These are phyloP conservation scores for Fusarium foetens DNA, from an alignment of 2,329 filamentous ascomycete species.

Conservation along the genomic window DNA sequence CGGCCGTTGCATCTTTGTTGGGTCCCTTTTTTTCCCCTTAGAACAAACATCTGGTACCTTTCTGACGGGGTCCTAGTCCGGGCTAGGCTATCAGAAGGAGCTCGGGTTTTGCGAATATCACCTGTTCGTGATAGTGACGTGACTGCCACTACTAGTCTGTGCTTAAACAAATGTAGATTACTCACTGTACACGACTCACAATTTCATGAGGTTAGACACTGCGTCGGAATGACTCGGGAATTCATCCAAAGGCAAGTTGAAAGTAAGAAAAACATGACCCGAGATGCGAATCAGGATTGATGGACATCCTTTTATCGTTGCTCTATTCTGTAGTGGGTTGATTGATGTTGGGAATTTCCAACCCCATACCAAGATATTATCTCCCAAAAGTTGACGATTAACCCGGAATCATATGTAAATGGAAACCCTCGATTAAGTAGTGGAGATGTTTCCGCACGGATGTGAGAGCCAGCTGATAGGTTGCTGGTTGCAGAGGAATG, in stretches of 20 bases:
- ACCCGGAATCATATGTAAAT: not conserved
- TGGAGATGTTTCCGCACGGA: conserved; percentile 6
- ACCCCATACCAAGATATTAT: not conserved
- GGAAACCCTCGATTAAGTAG: not conserved
- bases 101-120: not conserved
- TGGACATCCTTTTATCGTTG: not conserved
- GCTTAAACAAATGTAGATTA: not conserved
- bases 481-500: conserved; percentile 16
- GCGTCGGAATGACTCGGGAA: conserved; percentile 2
- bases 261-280: not conserved
- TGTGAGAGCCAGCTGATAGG: not conserved
- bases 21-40: not conserved
- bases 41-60: not conserved
- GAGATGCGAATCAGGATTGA: not conserved
- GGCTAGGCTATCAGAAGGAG: not conserved
- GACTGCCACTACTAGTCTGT: not conserved
- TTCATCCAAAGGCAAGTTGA: not conserved
- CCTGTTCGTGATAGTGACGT: not conserved
- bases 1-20: conserved; percentile 6
- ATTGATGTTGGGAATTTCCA: not conserved
- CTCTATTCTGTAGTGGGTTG: not conserved
- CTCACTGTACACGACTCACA: not conserved
- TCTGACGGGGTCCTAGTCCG: conserved; percentile 4
- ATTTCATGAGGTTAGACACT: not conserved
- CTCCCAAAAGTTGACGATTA: not conserved